Evolutionary conservation across 495 filamentous ascomycete genomes (phyloP).

Genomic region (Xylaria curta): DNA sequence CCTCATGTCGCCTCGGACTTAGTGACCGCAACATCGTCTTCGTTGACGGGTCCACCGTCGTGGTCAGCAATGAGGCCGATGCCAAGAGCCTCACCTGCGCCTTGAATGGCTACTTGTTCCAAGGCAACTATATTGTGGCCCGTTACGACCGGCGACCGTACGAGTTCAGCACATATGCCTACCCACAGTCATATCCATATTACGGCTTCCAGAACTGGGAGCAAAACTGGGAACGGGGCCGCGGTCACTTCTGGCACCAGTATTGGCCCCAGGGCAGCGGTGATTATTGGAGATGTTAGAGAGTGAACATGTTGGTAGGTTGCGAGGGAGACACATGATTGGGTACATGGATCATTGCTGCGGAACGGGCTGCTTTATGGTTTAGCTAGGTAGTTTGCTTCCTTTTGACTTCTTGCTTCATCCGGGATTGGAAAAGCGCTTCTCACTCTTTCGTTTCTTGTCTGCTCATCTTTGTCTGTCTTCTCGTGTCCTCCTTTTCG

Average conservation of each 20-base stretch:
- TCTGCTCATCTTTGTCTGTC: not conserved
- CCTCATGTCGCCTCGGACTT: not conserved
- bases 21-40: not conserved
- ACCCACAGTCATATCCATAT: not conserved
- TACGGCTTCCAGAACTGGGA: not conserved
- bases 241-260: not conserved
- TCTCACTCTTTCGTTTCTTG: not conserved
- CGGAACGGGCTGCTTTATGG: not conserved
- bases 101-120: not conserved
- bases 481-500: not conserved
- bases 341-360: not conserved
- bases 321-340: not conserved
- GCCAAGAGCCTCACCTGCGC: not conserved
- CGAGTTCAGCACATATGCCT: not conserved
- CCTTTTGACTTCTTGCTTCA: not conserved
- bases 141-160: not conserved
- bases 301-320: not conserved
- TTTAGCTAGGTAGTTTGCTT: not conserved
- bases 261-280: not conserved
- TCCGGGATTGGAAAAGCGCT: not conserved
- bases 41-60: not conserved
- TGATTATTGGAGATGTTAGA: not conserved
- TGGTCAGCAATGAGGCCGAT: not conserved
- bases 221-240: not conserved
- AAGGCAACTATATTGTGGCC: not conserved